A percentile compares a stretch with the other conserved stretches of the same genome.
These are phyloP conservation scores for Penicillium sp. DNA, from an alignment of 2,329 filamentous ascomycete genomes.

Conservation along the genomic window DNA sequence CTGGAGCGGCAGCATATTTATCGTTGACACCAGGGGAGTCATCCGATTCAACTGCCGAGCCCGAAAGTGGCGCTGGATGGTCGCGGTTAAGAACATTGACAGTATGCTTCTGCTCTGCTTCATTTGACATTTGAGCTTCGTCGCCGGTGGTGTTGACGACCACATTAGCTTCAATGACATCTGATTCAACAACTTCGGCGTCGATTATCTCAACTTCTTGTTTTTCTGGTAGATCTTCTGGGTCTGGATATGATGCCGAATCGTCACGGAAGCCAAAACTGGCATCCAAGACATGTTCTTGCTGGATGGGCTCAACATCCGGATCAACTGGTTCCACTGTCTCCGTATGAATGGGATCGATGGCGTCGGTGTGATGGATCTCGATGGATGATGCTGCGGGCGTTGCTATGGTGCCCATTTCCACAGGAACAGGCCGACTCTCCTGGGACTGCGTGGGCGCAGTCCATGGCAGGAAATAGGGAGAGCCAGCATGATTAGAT, in stretches of 20 bases:
- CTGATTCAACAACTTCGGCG: background rate
- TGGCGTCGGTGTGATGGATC: background rate
- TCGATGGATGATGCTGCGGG: background rate
- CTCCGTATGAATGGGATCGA: background rate
- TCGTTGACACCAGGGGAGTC: background rate
- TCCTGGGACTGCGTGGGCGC: slow-evolving; percentile 11
- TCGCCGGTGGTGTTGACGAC: background rate
- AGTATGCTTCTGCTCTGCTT: background rate
- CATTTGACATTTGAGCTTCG: background rate
- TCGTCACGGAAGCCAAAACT: background rate
- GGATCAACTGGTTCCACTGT: background rate
- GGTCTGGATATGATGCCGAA: too few species aligned
- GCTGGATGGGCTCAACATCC: background rate
- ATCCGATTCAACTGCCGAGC: background rate
- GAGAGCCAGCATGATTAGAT: slow-evolving; percentile 24
- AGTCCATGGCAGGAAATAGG: slow-evolving; percentile 34
- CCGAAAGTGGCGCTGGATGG: background rate
- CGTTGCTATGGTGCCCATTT: background rate
- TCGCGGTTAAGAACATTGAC: too few species aligned
- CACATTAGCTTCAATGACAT: background rate
- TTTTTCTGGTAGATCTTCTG: background rate
- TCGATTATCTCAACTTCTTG: background rate
- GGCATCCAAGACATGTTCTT: background rate
- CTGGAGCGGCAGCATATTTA: background rate
- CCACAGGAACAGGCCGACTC: background rate